These are phyloP conservation scores for Pezizomycotina sp. DNA, from an alignment of 2,329 filamentous ascomycete genomes.

Conservation along the genomic window DNA sequence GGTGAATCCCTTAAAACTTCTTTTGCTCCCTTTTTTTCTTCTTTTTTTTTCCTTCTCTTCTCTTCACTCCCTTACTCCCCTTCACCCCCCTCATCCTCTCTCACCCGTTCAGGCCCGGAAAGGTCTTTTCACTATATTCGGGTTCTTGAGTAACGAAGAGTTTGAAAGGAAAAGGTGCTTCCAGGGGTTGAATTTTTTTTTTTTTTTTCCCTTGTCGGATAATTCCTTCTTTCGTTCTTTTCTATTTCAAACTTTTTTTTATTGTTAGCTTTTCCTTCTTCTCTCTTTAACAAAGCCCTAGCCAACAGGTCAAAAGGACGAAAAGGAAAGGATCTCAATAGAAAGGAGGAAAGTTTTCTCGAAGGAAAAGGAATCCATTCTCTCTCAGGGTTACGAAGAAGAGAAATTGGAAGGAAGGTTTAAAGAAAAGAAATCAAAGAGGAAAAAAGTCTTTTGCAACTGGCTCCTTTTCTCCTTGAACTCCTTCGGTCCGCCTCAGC, in stretches of 20 bases:
- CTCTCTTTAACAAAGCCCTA: too few relatives aligned
- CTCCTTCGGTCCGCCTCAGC: background rate
- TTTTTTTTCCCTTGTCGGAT: background rate
- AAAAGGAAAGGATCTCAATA: too few relatives aligned
- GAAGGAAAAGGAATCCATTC: too few relatives aligned
- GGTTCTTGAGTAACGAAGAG: constrained; percentile 21
- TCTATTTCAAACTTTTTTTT: constrained; percentile 1
- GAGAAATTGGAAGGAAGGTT: too few relatives aligned
- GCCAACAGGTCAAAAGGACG: too few relatives aligned
- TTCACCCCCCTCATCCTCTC: constrained; percentile 21
- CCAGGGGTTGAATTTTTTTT: constrained; percentile 14
- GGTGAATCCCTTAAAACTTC: constrained; percentile 18
- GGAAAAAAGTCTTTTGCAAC: too few relatives aligned
- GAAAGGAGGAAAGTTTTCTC: too few relatives aligned
- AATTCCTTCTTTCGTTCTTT: constrained; percentile 2
- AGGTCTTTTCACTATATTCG: constrained; percentile 28
- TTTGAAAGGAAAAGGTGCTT: constrained; percentile 16
- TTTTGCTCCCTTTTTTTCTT: constrained; percentile 24
- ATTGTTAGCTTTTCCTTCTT: constrained; percentile 6
- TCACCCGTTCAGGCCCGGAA: constrained; percentile 28
- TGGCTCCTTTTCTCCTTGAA: too few relatives aligned
- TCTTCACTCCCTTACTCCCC: constrained; percentile 26
- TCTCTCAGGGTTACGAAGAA: too few relatives aligned
- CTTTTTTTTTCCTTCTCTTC: constrained; percentile 28
- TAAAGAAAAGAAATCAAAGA: too few relatives aligned